Percentiles rank a stretch among this genome's conserved stretches.
These are phyloP conservation scores for Lizonia empirigonia DNA, from an alignment of 2,329 filamentous ascomycete species.

Conservation along the genomic window DNA sequence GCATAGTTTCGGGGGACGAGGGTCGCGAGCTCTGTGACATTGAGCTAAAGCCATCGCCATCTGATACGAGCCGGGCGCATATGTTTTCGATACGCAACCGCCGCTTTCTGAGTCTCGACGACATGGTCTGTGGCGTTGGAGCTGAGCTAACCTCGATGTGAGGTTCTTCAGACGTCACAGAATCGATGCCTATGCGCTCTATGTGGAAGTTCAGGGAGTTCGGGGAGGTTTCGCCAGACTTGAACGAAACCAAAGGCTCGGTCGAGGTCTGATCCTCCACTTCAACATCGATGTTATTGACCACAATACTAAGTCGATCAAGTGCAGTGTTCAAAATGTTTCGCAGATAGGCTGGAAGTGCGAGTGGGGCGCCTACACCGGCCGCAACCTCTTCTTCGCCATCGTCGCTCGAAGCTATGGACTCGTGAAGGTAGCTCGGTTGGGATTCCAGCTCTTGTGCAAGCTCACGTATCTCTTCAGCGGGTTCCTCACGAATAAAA, in stretches of 20 bases:
- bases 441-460: conserved; percentile 71
- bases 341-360: conserved; percentile 72
- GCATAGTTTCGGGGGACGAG: conserved; percentile 61
- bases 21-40: conserved; percentile 64
- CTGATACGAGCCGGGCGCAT: conserved; percentile 68
- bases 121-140: conserved; percentile 15
- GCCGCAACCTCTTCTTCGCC: conserved; percentile 65
- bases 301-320: conserved; percentile 70
- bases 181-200: conserved; percentile 69
- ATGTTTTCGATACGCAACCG: conserved; percentile 68
- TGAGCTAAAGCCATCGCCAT: conserved; percentile 68
- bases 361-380: conserved; percentile 73
- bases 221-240: conserved; percentile 54
- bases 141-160: conserved; percentile 30
- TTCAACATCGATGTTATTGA: conserved; percentile 69
- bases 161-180: conserved; percentile 52
- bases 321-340: conserved; percentile 75
- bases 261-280: conserved; percentile 61
- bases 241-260: conserved; percentile 60
- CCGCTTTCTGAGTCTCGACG: conserved; percentile 67
- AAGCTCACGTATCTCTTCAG: conserved; percentile 68
- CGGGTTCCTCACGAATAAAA: conserved; percentile 74
- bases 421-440: conserved; percentile 66
- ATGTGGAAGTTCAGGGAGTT: conserved; percentile 70
- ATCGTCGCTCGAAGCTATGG: conserved; percentile 64